Base-by-base conservation (phyloP, 2,329 filamentous ascomycete genomes). In the Phialophora tarda region DNA sequence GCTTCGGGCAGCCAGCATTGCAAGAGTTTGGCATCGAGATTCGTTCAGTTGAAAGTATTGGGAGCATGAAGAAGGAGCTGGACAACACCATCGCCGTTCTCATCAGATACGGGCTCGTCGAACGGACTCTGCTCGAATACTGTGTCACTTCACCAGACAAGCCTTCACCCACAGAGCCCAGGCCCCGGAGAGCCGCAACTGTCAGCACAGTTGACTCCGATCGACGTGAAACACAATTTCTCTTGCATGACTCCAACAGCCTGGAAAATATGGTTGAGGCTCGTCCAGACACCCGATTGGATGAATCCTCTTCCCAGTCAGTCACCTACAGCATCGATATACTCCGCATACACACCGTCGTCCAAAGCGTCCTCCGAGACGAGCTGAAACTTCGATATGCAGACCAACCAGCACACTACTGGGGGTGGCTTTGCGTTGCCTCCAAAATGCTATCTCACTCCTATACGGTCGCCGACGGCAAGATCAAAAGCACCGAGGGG, bases 291-390 rank as follows among this genome's bases (percentile, higher is more conserved):
- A 62, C 44, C 48, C 62, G 54, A 28, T 51, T 58, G 14, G 66
- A 71, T 44, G 48, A 54, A 6, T 65, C 69, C n/a, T 69, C 69
- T 23, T 59, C 65, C 24, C 44, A 68, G 34, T 71, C 68, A 44
- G 60, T 66, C 14, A 68, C 62, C 10, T 66, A 62, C 62, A 68
- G 69, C 24, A 80, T 82, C 56, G 81, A 83, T 63, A 75, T 82
- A 41, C 73, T 83, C 44, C 82, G 81, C 61, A 78, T 82, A 5
- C 81, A 83, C 67, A 81, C 77, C 30, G 81, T 83, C 2, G 80
- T 83, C 1, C 81, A 83, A 64, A 77, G 75, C 5, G 82, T 83
- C 53, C 81, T 79, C 67, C 78, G 81, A 14, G 81, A 82, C 68
- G 80, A 82, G 62, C 74, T 83, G 11, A 79, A 76, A 51, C 55